phyloP scores from a whole-genome alignment of 768 basidiomycete genomes.

The Boletus rufocinnamomeus region DNA sequence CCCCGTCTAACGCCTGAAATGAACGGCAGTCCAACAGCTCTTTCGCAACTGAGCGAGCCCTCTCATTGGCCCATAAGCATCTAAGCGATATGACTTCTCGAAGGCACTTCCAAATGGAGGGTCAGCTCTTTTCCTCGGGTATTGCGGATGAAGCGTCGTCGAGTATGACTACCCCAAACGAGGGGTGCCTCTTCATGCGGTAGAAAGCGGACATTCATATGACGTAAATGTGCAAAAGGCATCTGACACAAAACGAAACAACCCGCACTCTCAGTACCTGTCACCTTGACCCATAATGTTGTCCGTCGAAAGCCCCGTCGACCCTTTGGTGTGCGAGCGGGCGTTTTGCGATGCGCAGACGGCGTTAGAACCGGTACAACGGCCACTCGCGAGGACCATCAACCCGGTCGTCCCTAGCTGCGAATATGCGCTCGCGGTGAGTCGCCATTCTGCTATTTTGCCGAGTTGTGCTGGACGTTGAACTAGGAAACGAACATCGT shows the following conservation, averaged over 20 bases:
- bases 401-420: conserved; percentile 67
- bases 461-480: neutral
- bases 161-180: neutral
- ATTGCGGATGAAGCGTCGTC: neutral
- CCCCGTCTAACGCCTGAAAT: neutral
- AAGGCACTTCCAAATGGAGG: neutral
- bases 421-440: conserved; percentile 58
- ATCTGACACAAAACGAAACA: conserved; percentile 3
- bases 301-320: conserved; percentile 15
- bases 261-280: neutral
- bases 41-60: neutral
- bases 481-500: conserved; percentile 61
- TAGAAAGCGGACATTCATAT: conserved; percentile 2
- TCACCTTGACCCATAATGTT: conserved; percentile 15
- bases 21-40: neutral
- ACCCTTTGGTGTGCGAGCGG: neutral
- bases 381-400: conserved; percentile 11
- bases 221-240: conserved; percentile 6
- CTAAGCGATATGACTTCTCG: neutral
- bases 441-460: conserved; percentile 12
- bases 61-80: neutral
- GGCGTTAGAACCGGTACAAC: neutral
- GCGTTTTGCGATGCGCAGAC: neutral
- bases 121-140: neutral
- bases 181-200: neutral